phyloP scores from a whole-genome alignment of 495 filamentous ascomycete genomes.

The Trichoderma asperelloides region DNA sequence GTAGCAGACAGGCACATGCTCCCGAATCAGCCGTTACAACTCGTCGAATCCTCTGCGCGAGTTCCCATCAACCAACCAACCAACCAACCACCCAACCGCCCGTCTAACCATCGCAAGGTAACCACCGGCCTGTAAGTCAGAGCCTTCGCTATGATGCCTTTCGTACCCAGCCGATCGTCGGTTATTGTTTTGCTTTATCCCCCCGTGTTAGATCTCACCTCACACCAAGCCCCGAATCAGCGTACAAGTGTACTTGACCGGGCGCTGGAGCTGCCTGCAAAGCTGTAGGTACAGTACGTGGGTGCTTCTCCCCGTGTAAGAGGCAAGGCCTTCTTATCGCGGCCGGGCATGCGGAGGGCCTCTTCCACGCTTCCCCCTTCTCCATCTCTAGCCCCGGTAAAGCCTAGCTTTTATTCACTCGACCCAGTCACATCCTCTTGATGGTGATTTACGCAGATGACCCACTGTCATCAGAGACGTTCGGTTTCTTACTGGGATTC shows the following conservation, averaged over 20 bases:
- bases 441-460: not conserved
- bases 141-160: not conserved
- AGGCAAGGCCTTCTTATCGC: not conserved
- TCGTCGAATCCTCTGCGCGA: not conserved
- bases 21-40: not conserved
- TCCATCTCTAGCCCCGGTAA: slow-evolving; percentile 1
- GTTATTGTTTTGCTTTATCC: not conserved
- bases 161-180: not conserved
- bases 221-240: not conserved
- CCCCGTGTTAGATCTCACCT: not conserved
- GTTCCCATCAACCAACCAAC: not conserved
- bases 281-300: not conserved
- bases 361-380: not conserved
- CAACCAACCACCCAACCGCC: not conserved
- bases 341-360: not conserved
- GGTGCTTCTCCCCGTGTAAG: not conserved
- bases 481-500: not conserved
- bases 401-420: not conserved
- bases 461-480: not conserved
- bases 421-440: not conserved
- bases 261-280: not conserved
- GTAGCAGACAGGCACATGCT: not conserved
- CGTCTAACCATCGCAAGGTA: not conserved
- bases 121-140: not conserved
- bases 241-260: not conserved